Base-by-base conservation (phyloP, 306 rosid species). In the Cicer arietinum region DNA sequence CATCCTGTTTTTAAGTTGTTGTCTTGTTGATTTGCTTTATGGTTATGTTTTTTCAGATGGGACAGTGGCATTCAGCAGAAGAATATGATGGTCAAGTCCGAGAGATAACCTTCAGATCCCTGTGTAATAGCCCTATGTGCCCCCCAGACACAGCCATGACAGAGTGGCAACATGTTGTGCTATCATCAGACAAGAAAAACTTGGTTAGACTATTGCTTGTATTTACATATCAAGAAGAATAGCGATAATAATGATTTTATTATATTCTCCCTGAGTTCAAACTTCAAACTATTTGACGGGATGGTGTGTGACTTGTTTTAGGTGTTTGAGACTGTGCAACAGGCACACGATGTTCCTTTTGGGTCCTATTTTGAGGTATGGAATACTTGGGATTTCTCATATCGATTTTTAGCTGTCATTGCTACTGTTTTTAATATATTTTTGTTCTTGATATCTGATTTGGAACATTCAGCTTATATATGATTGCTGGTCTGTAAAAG, bases 91-190 rank as follows among this genome's bases (percentile, higher is more conserved):
- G 99, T 74, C 97, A 92, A 81, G 95, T 94, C 64, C 87, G 99
- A 75, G 97, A 94, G 81, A 87, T 90, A 74, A 92, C 88, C 68
- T 94, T 90, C 84, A 89, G 99, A 87, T 67, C 91, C 69, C 92
- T 89, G 40, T 94, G 99, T 82, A 86, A 89, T 82, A 94, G 96
- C 71, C 99, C 99, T 51, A 94, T 94, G 99, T 94, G 99, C 83
- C 99, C 99, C 54, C 97, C 99, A 5, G 99, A 94, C 87, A 92
- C 96, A 17, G 96, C 97, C 54, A 90, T 94, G 96, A 92, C 99
- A n/a, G 99, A 94, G 85, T 94, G 86, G 84, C 99, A 94, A 71
- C 97, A 92, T 86, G 80, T 74, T 76, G 95, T 89, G 74, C 77
- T 87, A 71, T 88, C 95, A 58, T 84, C 85, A 43, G 97, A 94